Conservation (phyloP, 2,329 filamentous ascomycete species). For the Neonectria magnoliae region DNA sequence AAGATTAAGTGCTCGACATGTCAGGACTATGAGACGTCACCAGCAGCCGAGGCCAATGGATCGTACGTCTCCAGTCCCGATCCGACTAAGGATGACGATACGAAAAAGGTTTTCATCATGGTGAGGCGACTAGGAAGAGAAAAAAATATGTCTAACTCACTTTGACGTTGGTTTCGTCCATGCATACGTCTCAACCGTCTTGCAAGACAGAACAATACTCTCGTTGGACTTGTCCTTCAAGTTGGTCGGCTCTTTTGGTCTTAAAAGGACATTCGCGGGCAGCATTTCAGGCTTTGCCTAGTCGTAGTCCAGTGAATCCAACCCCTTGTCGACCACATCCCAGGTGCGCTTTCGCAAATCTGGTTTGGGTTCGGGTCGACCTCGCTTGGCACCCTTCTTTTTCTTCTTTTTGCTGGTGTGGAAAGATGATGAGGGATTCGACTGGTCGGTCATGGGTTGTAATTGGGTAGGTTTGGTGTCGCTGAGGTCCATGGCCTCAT, state of each 20-base stretch:
- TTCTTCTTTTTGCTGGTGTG: slow-evolving; percentile 43
- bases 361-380: slow-evolving; percentile 61
- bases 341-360: slow-evolving; percentile 74
- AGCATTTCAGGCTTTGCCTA: slow-evolving; percentile 29
- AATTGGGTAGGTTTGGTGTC: slow-evolving; percentile 17
- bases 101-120: slow-evolving; percentile 78
- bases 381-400: slow-evolving; percentile 52
- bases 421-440: slow-evolving; percentile 24
- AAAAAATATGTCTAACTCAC: slow-evolving; percentile 25
- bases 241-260: not conserved
- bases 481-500: slow-evolving; percentile 28
- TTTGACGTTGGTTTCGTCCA: not conserved
- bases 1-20: slow-evolving; percentile 65
- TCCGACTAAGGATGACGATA: slow-evolving; percentile 99
- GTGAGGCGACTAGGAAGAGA: slow-evolving; percentile 18
- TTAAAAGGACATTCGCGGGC: not conserved
- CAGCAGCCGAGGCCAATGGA: slow-evolving; percentile 43
- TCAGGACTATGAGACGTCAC: slow-evolving; percentile 47
- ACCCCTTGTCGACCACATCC: slow-evolving; percentile 71
- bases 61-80: slow-evolving; percentile 48
- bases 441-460: slow-evolving; percentile 18
- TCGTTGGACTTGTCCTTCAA: not conserved
- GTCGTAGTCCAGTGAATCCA: slow-evolving; percentile 70
- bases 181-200: slow-evolving; percentile 4
- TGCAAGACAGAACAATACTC: not conserved